Evolutionary conservation across 2,329 filamentous ascomycete genomes (phyloP).

Genomic region (Cladosporium cucumerinum): DNA sequence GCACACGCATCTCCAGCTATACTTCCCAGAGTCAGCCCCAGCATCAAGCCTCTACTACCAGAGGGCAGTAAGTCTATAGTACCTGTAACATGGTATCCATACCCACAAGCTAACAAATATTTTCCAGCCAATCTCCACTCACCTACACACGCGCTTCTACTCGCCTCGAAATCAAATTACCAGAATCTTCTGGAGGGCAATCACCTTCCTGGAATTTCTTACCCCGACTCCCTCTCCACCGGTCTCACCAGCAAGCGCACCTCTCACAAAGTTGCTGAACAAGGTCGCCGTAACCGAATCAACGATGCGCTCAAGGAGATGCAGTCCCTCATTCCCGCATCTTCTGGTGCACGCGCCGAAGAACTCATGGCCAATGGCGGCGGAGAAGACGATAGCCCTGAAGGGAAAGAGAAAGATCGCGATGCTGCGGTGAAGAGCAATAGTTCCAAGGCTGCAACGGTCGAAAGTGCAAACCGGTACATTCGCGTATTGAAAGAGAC

Average conservation of each 20-base stretch:
- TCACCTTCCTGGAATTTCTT: constrained; percentile 73
- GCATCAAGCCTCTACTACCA: constrained; percentile 85
- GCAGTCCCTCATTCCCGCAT: constrained; percentile 71
- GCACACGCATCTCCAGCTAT: constrained; percentile 82
- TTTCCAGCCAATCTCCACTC: constrained; percentile 46
- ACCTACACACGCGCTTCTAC: constrained; percentile 65
- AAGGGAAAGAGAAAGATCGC: constrained; percentile 40
- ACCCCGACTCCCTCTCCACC: constrained; percentile 80
- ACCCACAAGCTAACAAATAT: constrained; percentile 19
- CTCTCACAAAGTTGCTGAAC: constrained; percentile 96
- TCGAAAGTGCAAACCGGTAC: constrained; percentile 95
- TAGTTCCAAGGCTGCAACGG: constrained; percentile 91
- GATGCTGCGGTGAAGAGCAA: constrained; percentile 49
- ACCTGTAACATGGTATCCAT: not conserved
- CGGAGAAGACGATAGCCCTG: constrained; percentile 46
- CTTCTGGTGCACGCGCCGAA: constrained; percentile 42
- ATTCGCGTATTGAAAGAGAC: constrained; percentile 79
- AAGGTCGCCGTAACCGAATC: constrained; percentile 90
- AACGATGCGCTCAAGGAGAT: constrained; percentile 92
- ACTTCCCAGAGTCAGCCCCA: constrained; percentile 85
- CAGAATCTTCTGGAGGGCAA: constrained; percentile 96
- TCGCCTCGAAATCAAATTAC: constrained; percentile 95
- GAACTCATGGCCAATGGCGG: constrained; percentile 30
- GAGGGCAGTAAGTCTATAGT: constrained; percentile 54
- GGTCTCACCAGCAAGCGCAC: constrained; percentile 95